These are phyloP conservation scores for Pneumocystis wakefieldiae DNA, from an alignment of 1,139 yeast species.

Conservation along the genomic window DNA sequence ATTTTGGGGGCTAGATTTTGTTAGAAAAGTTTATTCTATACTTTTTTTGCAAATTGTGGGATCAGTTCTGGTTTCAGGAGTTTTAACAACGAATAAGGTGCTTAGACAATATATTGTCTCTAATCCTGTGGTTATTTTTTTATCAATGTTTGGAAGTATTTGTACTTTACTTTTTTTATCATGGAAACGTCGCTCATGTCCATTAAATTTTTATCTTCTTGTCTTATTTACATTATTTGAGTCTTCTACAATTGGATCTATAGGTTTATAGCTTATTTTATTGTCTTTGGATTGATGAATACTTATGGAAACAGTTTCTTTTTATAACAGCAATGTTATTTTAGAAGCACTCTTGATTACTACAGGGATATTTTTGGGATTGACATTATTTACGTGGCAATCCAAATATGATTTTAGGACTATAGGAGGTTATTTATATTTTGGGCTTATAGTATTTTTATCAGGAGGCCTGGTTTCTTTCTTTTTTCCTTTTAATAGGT, in stretches of 20 bases:
- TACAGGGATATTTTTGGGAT: constrained; percentile 52
- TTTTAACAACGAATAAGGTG: constrained; percentile 35
- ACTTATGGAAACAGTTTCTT: constrained; percentile 26
- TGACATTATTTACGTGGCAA: constrained; percentile 65
- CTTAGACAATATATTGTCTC: constrained; percentile 44
- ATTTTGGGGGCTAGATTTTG: constrained; percentile 31
- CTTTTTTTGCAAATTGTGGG: constrained; percentile 47
- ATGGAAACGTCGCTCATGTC: constrained; percentile 49
- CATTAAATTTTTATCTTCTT: constrained; percentile 43
- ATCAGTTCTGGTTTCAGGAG: constrained; percentile 46
- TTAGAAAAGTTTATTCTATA: constrained; percentile 65
- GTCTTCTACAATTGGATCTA: constrained; percentile 56
- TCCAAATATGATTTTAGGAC: constrained; percentile 66
- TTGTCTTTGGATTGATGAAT: neutral
- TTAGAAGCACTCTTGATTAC: constrained; percentile 63
- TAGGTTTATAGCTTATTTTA: constrained; percentile 19
- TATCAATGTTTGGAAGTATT: constrained; percentile 44
- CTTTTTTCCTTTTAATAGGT: constrained; percentile 46
- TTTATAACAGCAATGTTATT: constrained; percentile 49
- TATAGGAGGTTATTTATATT: constrained; percentile 51
- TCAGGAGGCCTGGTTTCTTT: constrained; percentile 58
- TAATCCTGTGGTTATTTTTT: constrained; percentile 47
- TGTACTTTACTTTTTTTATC: constrained; percentile 48
- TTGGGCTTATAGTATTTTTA: constrained; percentile 51
- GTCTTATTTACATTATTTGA: constrained; percentile 59